Base-by-base conservation (phyloP, 306 rosid species). In the Rosa lucieae region DNA sequence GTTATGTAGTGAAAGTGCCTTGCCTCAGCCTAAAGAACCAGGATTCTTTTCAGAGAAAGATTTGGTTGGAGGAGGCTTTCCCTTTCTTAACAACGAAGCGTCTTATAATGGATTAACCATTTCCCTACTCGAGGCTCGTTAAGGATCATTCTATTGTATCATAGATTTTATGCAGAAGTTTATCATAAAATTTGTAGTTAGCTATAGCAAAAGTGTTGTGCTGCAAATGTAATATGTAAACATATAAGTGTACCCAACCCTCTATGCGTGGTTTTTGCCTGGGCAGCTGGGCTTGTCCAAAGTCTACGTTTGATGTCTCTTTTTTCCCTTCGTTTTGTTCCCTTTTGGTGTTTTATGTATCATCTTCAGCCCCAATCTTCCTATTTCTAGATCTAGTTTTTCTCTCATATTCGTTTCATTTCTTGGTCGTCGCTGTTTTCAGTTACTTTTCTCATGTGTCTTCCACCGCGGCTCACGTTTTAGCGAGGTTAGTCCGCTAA, bases 11-110 rank as follows among this genome's bases (percentile, higher is more conserved):
- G 85, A 72, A 15, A 13, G 43, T 62, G 20, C 44, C 63, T 75
- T 89, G 79, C 72, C 77, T 0, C 73, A 78, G 43, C 96, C 96
- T 1, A 83, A 88, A 68, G 71, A 86, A 47, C 93, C 93, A 44
- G 90, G 88, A 67, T 90, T 82, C 74, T 78, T 79, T 3, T 47
- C 37, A 6, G 80, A 69, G 40, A 77, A 81, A 55, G 75, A 20
- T 56, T 29, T 65, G 12, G 21, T 11, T 17, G 69, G 5, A 11
- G 66, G 39, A 39, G 4, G n/a, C 18, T 77, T 76, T 15, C 26
- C 53, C n/a, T 53, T 84, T 11, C 21, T 46, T 65, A 76, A 69
- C 32, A 42, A 68, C 35, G 77, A 81, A 47, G 29, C 14, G 5
- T 51, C 71, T 32, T 74, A 81, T 52, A 87, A 68, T 10, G 87